phyloP scores from a whole-genome alignment of 148 eudicot species.

The Heliamphora exappendiculata region DNA sequence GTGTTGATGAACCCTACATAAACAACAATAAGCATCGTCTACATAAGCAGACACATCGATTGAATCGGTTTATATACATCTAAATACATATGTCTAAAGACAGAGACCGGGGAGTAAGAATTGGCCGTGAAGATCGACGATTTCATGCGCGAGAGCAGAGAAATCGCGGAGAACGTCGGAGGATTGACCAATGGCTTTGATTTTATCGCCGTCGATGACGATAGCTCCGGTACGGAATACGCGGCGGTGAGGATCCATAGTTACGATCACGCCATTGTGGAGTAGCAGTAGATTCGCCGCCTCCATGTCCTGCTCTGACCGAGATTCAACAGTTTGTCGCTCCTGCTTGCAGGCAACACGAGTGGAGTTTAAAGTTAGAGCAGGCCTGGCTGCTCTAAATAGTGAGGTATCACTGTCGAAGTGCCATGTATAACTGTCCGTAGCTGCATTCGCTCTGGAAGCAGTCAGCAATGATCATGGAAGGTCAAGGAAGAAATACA shows the following conservation, averaged over 20 bases:
- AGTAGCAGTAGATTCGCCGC: constrained; percentile 14
- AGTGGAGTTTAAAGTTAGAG: neutral
- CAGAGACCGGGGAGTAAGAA: constrained; percentile 55
- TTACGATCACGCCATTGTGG: constrained; percentile 57
- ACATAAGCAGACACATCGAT: neutral
- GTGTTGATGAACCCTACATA: constrained; percentile 70
- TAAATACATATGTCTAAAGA: neutral
- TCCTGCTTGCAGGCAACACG: neutral
- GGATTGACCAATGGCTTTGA: constrained; percentile 59
- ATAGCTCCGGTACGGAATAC: constrained; percentile 62
- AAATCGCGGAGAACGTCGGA: constrained; percentile 36
- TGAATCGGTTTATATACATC: no score
- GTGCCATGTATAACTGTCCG: no score
- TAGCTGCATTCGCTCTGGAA: no score
- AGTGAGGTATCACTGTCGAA: no score
- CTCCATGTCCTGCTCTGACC: constrained; percentile 4
- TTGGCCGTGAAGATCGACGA: constrained; percentile 46
- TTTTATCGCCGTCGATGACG: constrained; percentile 41
- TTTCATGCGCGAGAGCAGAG: constrained; percentile 21
- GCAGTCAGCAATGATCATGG: no score
- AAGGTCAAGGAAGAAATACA: no score
- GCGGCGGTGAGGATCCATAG: constrained; percentile 56
- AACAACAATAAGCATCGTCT: neutral
- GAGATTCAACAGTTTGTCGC: neutral
- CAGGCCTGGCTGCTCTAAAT: no score